A percentile compares a stretch with the other conserved stretches of the same genome.
Conservation (phyloP, 768 basidiomycete species). For the Rhodotorula kratochvilovae region DNA sequence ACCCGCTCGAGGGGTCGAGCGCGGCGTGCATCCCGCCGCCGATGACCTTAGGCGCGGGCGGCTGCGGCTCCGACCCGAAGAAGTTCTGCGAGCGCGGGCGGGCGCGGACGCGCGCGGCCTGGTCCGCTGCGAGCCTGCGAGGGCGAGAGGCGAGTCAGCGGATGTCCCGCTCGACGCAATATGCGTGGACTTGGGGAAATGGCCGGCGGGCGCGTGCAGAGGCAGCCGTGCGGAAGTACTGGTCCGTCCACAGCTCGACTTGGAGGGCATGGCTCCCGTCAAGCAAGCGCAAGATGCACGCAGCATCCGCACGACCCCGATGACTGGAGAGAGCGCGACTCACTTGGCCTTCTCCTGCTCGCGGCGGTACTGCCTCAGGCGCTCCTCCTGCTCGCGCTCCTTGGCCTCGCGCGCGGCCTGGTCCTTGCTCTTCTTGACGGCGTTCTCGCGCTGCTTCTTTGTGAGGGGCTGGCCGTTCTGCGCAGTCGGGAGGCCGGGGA, state of each 20-base stretch:
- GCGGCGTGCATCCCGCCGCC: conserved; percentile 18
- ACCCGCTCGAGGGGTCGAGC: conserved; percentile 25
- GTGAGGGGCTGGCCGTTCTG: conserved; percentile 2
- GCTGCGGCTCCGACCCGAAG: conserved; percentile 15
- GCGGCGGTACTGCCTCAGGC: conserved; percentile 25
- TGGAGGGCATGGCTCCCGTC: no score
- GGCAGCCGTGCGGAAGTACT: no score
- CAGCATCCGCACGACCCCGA: background rate
- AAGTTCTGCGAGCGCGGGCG: conserved; percentile 32
- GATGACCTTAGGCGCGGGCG: background rate
- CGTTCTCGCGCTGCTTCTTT: conserved; percentile 38
- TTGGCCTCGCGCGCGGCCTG: conserved; percentile 12
- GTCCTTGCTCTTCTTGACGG: conserved; percentile 24
- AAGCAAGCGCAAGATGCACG: background rate
- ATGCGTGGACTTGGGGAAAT: no score
- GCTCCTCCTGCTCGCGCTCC: conserved; percentile 22
- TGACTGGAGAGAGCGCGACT: background rate
- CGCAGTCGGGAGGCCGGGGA: conserved; percentile 20
- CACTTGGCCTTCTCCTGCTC: conserved; percentile 25
- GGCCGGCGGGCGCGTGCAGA: no score
- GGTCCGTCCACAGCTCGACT: no score
- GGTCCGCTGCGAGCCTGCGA: conserved; percentile 14
- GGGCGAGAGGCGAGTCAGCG: background rate
- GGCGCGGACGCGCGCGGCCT: conserved; percentile 5
- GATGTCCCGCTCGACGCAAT: no score